Evolutionary conservation across 257 asterid genomes (phyloP), one percentile per base, ranked within the genome.

Genomic region (Fraxinus americana): DNA sequence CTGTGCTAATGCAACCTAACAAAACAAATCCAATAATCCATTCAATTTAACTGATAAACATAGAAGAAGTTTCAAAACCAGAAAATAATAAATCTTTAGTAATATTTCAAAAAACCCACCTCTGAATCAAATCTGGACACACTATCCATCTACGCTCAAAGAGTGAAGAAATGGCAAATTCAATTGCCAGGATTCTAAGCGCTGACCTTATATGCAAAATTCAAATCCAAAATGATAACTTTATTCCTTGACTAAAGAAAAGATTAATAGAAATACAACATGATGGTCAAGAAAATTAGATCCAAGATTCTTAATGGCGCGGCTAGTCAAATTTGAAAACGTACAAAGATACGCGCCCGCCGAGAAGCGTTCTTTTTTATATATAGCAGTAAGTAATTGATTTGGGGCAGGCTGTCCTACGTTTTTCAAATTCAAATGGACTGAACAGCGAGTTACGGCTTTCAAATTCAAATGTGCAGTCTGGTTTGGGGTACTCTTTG

Each of bases 1-100:
- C 71, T 80, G 81, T 48, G 85, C 83, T 71, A 57, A 74, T 77
- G 76, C 78, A 7, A 45, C 82, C 91, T 87, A 86, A 50, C 70
- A 76, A 30, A 36, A 67, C 21, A 48, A 19, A 67, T 14, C 23
- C 75, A 72, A 71, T 5, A 66, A 38, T 25, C 36, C 19, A 25
- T 63, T 63, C 68, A 12, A 27, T 63, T 23, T 27, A 27, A 27
- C 9, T 23, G 7, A 27, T 1, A 63, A 63, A 27, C 36, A 73
- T 4, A 75, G 38, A 32, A 14, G 8, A 75, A 75, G 32, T 4
- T 45, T 7, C 43, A 65, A 65, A 16, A 70, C 69, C 21, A 61
- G 35, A 23, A 48, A 63, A 32, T 57, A 43, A 5, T 1, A 7
- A 41, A 1, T 19, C 38, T 17, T 39, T 13, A 13, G 41, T 19